These are phyloP conservation scores for Aureobasidium lini DNA, from an alignment of 2,329 filamentous ascomycete species.

Conservation along the genomic window DNA sequence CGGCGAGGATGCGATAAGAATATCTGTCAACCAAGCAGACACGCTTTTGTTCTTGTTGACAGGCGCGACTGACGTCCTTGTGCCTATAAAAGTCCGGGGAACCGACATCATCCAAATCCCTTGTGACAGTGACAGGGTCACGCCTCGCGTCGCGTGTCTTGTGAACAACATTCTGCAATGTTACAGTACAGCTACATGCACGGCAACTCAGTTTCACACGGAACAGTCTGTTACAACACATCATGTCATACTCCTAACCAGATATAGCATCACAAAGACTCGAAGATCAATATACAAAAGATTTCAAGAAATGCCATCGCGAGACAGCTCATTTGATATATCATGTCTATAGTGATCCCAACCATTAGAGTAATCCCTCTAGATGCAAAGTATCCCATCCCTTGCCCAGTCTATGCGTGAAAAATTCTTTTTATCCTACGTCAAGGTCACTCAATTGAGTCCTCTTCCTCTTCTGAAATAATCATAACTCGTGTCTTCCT, in stretches of 20 bases:
- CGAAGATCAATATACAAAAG: background rate
- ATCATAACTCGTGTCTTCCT: slow-evolving; percentile 33
- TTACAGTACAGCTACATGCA: no score
- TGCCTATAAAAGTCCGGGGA: slow-evolving; percentile 5
- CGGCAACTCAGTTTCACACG: no score
- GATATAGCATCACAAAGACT: no score
- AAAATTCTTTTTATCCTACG: background rate
- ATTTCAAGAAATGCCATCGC: background rate
- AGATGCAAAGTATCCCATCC: background rate
- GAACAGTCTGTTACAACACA: no score
- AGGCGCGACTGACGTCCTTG: slow-evolving; percentile 1
- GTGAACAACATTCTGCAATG: no score
- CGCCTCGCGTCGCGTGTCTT: no score
- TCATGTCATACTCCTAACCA: no score
- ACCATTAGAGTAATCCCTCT: background rate
- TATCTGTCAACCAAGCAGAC: background rate
- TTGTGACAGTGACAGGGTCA: no score
- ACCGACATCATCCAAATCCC: background rate
- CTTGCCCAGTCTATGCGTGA: slow-evolving; percentile 1
- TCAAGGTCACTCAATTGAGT: background rate
- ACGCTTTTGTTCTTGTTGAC: background rate
- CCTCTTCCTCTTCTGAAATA: slow-evolving; percentile 29
- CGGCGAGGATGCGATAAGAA: background rate
- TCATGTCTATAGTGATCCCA: background rate
- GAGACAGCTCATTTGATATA: background rate